Conservation (phyloP, 495 filamentous ascomycete species). For the Neurospora tetraspora region DNA sequence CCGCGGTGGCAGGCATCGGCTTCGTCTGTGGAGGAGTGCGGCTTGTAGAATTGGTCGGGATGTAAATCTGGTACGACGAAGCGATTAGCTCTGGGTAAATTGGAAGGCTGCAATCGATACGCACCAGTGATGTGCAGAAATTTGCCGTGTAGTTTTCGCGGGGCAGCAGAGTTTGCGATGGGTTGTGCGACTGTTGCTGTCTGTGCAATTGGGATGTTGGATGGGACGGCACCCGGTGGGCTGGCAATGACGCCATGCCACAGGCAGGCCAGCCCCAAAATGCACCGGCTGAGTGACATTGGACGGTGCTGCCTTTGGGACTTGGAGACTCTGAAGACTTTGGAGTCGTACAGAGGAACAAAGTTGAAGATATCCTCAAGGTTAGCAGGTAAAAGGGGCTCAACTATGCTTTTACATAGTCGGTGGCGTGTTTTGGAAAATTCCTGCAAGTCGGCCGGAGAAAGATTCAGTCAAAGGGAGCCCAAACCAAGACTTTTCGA, state of each 20-base stretch:
- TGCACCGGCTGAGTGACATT: conserved; percentile 13
- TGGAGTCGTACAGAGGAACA: conserved; percentile 1
- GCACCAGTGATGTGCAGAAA: conserved; percentile 95
- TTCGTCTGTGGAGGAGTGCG: conserved; percentile 58
- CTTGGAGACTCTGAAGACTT: not conserved
- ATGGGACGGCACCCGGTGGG: conserved; percentile 6
- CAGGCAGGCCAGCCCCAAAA: conserved; percentile 19
- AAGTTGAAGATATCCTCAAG: not conserved
- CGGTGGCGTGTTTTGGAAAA: not conserved
- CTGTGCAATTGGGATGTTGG: not conserved
- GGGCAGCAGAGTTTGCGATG: conserved; percentile 13
- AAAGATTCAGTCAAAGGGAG: not conserved
- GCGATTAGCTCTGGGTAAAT: conserved; percentile 3
- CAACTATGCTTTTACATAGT: conserved; percentile 5
- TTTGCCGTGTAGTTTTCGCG: conserved; percentile 56
- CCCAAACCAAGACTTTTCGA: conserved; percentile 4
- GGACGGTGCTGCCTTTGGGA: not conserved
- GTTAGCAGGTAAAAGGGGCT: not conserved
- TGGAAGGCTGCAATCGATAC: conserved; percentile 6
- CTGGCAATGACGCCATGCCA: conserved; percentile 27
- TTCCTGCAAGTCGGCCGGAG: too few relatives aligned
- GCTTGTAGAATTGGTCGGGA: conserved; percentile 75
- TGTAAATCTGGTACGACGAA: conserved; percentile 61
- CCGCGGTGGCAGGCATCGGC: conserved; percentile 69
- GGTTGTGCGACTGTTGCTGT: conserved; percentile 1